phyloP scores from a whole-genome alignment of 2,329 filamentous ascomycete genomes.

The Pseudopithomyces chartarum region DNA sequence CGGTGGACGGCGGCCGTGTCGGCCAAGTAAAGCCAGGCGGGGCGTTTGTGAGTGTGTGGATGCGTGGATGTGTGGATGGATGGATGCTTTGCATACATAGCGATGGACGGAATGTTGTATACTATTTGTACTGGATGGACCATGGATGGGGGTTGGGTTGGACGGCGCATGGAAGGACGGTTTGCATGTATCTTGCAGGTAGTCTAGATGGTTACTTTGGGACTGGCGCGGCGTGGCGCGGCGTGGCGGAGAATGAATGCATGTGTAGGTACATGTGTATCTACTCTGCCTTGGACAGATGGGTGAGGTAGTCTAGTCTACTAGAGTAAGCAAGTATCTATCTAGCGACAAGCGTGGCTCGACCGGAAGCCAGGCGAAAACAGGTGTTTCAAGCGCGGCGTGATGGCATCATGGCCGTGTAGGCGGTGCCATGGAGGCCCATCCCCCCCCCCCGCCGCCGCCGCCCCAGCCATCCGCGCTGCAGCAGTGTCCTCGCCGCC shows the following conservation, averaged over 20 bases:
- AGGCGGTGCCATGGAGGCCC: not conserved
- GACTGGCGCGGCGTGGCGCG: no score
- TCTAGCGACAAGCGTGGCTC: not conserved
- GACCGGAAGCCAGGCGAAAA: conserved; percentile 1
- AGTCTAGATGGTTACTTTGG: no score
- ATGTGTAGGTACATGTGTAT: no score
- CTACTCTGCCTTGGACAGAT: no score
- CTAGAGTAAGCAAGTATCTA: not conserved
- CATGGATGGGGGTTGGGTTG: not conserved
- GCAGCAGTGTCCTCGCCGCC: not conserved
- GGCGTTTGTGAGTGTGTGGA: no score
- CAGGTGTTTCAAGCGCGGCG: conserved; percentile 11
- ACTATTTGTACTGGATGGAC: no score
- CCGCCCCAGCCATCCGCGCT: not conserved
- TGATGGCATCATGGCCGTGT: conserved; percentile 22
- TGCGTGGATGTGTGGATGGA: no score
- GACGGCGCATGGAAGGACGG: not conserved
- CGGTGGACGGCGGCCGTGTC: conserved; percentile 82
- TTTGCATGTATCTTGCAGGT: not conserved
- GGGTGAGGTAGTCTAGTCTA: no score
- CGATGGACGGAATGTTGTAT: not conserved
- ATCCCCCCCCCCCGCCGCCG: no score
- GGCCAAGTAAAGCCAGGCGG: no score
- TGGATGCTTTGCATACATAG: no score
- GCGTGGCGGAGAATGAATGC: no score